Conservation (phyloP, 352 stramenopile species). For the Phytophthora nicotianae region DNA sequence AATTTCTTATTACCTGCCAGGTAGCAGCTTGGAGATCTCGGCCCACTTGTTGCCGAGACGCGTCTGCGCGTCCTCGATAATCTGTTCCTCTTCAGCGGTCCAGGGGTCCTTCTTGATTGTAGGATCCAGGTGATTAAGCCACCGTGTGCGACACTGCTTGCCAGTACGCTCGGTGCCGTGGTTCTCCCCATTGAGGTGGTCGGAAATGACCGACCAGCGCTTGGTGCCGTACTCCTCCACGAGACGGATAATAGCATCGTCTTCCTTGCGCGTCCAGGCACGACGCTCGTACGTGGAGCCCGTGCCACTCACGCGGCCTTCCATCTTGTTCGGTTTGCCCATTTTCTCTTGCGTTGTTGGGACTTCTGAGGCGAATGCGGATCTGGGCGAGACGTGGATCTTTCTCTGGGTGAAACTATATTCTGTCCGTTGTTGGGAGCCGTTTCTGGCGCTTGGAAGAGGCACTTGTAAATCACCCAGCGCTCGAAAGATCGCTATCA, state of each 20-base stretch:
- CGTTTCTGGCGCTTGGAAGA: slow-evolving; percentile 7
- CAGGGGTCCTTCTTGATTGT: slow-evolving; percentile 90
- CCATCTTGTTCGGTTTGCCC: slow-evolving; percentile 71
- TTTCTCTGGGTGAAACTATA: slow-evolving; percentile 19
- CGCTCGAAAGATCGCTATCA: background rate
- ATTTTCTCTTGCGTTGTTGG: slow-evolving; percentile 29
- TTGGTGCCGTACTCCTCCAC: slow-evolving; percentile 89
- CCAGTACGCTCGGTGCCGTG: slow-evolving; percentile 84
- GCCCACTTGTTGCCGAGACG: slow-evolving; percentile 97
- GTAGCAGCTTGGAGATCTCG: slow-evolving; percentile 97
- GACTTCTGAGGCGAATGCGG: slow-evolving; percentile 17
- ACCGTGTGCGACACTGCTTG: slow-evolving; percentile 85
- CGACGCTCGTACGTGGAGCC: slow-evolving; percentile 83
- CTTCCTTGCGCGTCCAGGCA: slow-evolving; percentile 86
- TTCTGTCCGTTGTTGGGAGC: slow-evolving; percentile 1
- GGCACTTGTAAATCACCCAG: slow-evolving; percentile 24
- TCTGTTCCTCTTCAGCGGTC: slow-evolving; percentile 89
- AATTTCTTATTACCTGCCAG: slow-evolving; percentile 65
- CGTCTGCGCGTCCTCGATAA: slow-evolving; percentile 90
- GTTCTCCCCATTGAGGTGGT: slow-evolving; percentile 86
- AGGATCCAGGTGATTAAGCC: slow-evolving; percentile 85
- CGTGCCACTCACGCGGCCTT: slow-evolving; percentile 18
- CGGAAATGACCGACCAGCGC: slow-evolving; percentile 87
- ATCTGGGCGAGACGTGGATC: slow-evolving; percentile 34
- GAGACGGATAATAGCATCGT: slow-evolving; percentile 84